phyloP scores from a whole-genome alignment of 352 stramenopile genomes.

The Pythium phragmitis region DNA sequence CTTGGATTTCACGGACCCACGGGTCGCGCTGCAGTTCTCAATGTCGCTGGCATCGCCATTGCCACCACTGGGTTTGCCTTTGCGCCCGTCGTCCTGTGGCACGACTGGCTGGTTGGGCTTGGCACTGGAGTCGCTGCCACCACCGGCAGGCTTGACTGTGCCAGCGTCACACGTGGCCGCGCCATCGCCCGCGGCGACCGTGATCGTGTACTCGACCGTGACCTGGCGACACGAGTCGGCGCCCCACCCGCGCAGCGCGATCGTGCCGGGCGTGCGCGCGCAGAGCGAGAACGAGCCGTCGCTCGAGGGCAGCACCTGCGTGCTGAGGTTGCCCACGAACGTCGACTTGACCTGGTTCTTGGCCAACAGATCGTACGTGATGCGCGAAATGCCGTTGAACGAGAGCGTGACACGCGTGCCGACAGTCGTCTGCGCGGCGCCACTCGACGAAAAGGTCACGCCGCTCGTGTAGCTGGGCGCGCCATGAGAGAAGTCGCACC shows the following conservation, averaged over 20 bases:
- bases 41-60: slow-evolving; percentile 20
- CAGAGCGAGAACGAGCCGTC: slow-evolving; percentile 23
- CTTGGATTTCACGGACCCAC: slow-evolving; percentile 10
- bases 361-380: slow-evolving; percentile 33
- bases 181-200: slow-evolving; percentile 12
- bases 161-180: slow-evolving; percentile 22
- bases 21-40: slow-evolving; percentile 27
- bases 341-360: slow-evolving; percentile 25
- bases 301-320: slow-evolving; percentile 9
- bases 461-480: slow-evolving; percentile 35
- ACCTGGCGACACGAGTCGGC: slow-evolving; percentile 25
- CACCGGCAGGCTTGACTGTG: slow-evolving; percentile 16
- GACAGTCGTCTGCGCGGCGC: slow-evolving; percentile 28
- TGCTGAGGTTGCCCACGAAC: slow-evolving; percentile 32
- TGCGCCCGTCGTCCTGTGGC: slow-evolving; percentile 8
- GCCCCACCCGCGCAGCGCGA: slow-evolving; percentile 31
- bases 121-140: not conserved
- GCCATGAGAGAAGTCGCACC: slow-evolving; percentile 41
- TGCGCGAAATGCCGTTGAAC: slow-evolving; percentile 22
- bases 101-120: slow-evolving; percentile 21
- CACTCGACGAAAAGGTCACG: slow-evolving; percentile 35
- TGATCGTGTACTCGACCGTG: slow-evolving; percentile 30
- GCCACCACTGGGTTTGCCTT: not conserved
- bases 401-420: slow-evolving; percentile 25
- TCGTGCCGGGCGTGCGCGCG: slow-evolving; percentile 14